phyloP scores from a whole-genome alignment of 2,329 filamentous ascomycete genomes.

The Ilyonectria destructans region DNA sequence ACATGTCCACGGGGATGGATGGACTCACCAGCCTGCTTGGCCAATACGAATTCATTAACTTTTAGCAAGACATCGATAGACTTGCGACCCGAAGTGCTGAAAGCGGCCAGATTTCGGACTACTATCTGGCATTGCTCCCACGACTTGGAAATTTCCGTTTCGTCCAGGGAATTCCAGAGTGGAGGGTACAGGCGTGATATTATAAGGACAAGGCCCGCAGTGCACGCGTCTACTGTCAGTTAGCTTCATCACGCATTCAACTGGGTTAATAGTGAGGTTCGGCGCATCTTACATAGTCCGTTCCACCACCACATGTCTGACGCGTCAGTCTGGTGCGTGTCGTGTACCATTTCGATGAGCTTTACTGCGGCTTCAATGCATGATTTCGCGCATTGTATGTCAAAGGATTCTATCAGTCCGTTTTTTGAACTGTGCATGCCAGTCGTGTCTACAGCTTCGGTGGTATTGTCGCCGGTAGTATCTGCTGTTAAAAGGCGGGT shows the following conservation, averaged over 20 bases:
- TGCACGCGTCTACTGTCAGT: conserved; percentile 36
- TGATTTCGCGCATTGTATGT: conserved; percentile 47
- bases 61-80: neutral
- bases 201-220: conserved; percentile 39
- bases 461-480: too few species aligned
- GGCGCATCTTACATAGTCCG: conserved; percentile 54
- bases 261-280: too few species aligned
- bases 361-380: conserved; percentile 53
- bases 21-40: too few species aligned
- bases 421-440: too few species aligned
- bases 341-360: conserved; percentile 50
- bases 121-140: conserved; percentile 1
- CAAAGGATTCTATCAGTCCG: too few species aligned
- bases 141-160: neutral
- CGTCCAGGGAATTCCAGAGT: neutral
- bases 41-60: too few species aligned
- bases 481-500: too few species aligned
- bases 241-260: neutral
- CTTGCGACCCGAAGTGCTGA: neutral
- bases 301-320: conserved; percentile 59
- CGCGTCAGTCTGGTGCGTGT: conserved; percentile 47
- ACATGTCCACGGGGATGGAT: too few species aligned
- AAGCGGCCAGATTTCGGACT: neutral
- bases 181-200: neutral
- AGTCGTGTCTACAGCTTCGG: too few species aligned